Evolutionary conservation across 768 basidiomycete genomes (phyloP), one percentile per base, ranked within the genome.

Genomic region (Podaxis mareebaensis): DNA sequence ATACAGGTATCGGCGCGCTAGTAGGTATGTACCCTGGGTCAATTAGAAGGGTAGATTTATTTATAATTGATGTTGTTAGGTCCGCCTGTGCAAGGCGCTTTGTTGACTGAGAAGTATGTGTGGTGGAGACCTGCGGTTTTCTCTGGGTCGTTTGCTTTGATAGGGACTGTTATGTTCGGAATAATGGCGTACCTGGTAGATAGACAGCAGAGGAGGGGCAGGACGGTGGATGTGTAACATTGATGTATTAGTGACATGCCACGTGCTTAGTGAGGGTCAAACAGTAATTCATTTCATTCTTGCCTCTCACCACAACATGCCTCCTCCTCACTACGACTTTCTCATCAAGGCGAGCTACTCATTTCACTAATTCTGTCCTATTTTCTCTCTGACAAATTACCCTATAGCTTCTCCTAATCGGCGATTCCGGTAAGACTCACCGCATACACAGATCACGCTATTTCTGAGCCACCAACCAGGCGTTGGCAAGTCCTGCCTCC

Each of bases 401-500:
- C 22, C 24, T 59, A 7, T 74, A 96, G 91, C 89, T 98, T 69
- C 85, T 97, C 63, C 90, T 96, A 76, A 97, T 97, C 72, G 95
- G 95, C 59, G 95, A 97, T 79, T 97, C 95, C 67, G 95, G 95
- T 94, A 65, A 66, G 76, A 72, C 44, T 38, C 69, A 20, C 57
- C 28, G 1, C n/a, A 24, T 24, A 3, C 56, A 17, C 59, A 58
- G 60, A 58, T 53, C 53, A 57, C 57, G 44, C 63, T 44, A 36
- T 52, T 57, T 46, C 53, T 64, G 53, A 59, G 52, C 53, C 39
- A 38, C 17, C 63, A 66, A 56, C 11, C 69, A 89, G 95, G 95
- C 78, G 96, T 97, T 70, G 95, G 96, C 66, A 96, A 99, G 83
- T 99, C 96, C 28, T 95, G 93, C 79, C 83, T 95, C n/a, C 82